phyloP scores from a whole-genome alignment of 306 rosid species.

The Sindora glabra region DNA sequence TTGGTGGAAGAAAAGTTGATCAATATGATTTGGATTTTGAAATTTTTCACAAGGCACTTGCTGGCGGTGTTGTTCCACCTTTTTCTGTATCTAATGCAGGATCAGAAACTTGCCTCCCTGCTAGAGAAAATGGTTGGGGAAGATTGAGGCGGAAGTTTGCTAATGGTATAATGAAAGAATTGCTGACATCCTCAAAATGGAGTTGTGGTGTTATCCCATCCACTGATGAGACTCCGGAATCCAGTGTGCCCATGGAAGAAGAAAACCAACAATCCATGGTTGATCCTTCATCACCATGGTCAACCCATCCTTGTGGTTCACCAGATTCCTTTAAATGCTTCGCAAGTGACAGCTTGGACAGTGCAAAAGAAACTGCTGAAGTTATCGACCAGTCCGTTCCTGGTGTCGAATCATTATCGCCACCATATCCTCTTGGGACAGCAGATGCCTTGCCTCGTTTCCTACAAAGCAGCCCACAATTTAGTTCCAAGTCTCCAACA shows the following conservation, averaged over 20 bases:
- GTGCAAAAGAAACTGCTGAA: constrained; percentile 19
- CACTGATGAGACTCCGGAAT: constrained; percentile 18
- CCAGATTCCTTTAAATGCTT: constrained; percentile 62
- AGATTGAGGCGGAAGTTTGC: constrained; percentile 55
- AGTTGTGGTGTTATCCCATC: constrained; percentile 22
- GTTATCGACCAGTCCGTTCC: constrained; percentile 27
- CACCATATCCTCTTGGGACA: constrained; percentile 34
- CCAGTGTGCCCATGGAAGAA: constrained; percentile 22
- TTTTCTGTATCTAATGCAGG: constrained; percentile 48
- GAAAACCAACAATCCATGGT: constrained; percentile 18
- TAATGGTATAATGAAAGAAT: constrained; percentile 46
- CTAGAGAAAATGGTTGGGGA: constrained; percentile 78
- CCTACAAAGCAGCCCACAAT: constrained; percentile 35
- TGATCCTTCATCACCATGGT: constrained; percentile 41
- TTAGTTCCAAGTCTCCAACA: constrained; percentile 59
- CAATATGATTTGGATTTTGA: constrained; percentile 76
- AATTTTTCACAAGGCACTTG: constrained; percentile 70
- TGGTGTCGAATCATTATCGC: constrained; percentile 28
- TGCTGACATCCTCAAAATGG: constrained; percentile 42
- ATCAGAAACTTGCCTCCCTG: constrained; percentile 78
- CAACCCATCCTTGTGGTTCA: constrained; percentile 47
- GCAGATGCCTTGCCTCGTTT: constrained; percentile 55
- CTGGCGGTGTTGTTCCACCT: constrained; percentile 92
- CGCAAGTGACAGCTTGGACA: constrained; percentile 35
- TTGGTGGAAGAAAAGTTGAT: constrained; percentile 45